phyloP scores from a whole-genome alignment of 768 basidiomycete species.

The Chiua virens region DNA sequence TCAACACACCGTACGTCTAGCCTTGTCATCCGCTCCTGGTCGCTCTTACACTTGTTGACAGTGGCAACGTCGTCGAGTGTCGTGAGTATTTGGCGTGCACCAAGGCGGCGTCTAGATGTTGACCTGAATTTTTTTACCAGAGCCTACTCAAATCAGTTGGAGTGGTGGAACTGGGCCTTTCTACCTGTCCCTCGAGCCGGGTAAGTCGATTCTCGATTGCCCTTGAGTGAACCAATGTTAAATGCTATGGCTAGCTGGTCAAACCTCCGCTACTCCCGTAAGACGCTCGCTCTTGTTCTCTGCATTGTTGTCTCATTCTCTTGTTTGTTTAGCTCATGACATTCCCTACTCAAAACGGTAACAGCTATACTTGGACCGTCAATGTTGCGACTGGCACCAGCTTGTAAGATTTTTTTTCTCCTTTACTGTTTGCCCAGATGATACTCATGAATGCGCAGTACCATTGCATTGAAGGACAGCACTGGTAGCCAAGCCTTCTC shows the following conservation, averaged over 20 bases:
- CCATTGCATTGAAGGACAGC: conserved; percentile 55
- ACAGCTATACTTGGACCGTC: conserved; percentile 52
- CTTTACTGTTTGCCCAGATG: not conserved
- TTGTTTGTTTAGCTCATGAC: conserved; percentile 46
- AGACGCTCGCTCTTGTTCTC: not conserved
- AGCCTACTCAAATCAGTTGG: conserved; percentile 61
- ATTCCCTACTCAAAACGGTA: conserved; percentile 48
- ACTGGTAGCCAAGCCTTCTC: conserved; percentile 55
- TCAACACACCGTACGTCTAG: conserved; percentile 67
- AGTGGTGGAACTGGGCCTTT: conserved; percentile 52
- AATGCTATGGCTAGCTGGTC: conserved; percentile 42
- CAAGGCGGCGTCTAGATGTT: not conserved
- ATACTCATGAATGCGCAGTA: conserved; percentile 36
- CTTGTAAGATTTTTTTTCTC: conserved; percentile 38
- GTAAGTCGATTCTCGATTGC: conserved; percentile 33
- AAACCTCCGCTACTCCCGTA: conserved; percentile 53
- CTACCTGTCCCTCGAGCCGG: conserved; percentile 60
- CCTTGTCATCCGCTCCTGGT: not conserved
- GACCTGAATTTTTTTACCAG: conserved; percentile 33
- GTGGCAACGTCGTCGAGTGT: conserved; percentile 46
- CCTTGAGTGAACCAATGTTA: too few relatives aligned
- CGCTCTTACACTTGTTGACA: conserved; percentile 16
- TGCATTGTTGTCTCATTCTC: not conserved
- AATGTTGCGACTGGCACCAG: conserved; percentile 43
- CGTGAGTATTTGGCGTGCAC: conserved; percentile 38